Evolutionary conservation across 2,329 filamentous ascomycete species (phyloP), one percentile per base, ranked within the genome.

Genomic region (Cercospora zeae-maydis): DNA sequence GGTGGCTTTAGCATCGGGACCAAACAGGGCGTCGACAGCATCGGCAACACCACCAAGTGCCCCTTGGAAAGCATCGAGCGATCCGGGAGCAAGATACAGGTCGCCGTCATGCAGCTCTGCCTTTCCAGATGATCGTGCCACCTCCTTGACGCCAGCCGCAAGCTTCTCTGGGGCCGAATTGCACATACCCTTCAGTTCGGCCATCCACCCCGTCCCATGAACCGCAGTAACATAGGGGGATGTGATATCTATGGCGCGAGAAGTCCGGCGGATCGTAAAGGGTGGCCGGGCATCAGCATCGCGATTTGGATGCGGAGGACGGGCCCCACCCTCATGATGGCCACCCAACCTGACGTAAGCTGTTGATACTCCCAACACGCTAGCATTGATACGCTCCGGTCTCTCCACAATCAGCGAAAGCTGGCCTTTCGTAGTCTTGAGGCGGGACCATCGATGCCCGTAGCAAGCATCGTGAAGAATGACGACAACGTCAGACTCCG

Each of bases 401-500:
- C 95, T 84, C 78, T 99, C 95, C 54, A 99, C 93, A 67, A 99
- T 96, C 61, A 88, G 90, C 71, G 81, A 86, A 1, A 98, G 82
- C 14, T 84, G 84, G 49, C 80, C 83, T 71, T 89, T 89, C 21
- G 86, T 88, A 0, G 92, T 89, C 70, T 90, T 88, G 3, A 92
- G 92, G 49, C 95, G 85, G 10, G 93, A 91, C 76, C 88, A 99
- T 21, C 92, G 88, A 78, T 99, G 95, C 24, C 93, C 93, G 75
- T 98, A 99, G 77, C 93, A 96, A 58, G 90, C 88, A 78, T 99
- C 95, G 71, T 98, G 92, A 1, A 99, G 80, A 31, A 99, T 84
- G 52, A 98, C 92, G 4, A 96, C 78, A 0, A 92, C 92, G 64
- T 92, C 81, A 2, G 83, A 75, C 6, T 73, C 67, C 10, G 71